Conservation (phyloP, 202 grass and related monocot genomes). For the Bolboschoenoplectus hybrid region DNA sequence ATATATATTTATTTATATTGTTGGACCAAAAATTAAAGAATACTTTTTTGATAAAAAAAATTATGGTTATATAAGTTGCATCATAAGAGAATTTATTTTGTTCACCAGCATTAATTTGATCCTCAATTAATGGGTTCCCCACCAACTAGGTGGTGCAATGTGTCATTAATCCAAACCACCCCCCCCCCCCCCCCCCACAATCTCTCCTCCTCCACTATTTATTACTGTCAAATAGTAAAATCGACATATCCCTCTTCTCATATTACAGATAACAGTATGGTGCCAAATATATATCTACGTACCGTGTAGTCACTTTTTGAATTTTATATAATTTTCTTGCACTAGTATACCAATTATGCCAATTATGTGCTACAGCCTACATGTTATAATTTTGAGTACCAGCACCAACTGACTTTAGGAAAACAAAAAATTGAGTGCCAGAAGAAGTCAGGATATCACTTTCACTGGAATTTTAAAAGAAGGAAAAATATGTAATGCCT, state of each 20-base stretch:
- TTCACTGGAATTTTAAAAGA: not conserved
- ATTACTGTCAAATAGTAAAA: not conserved
- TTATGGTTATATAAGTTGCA: not conserved
- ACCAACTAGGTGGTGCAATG: not conserved
- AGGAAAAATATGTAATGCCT: no score
- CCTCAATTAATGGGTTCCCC: not conserved
- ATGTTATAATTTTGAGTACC: not conserved
- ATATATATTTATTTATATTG: not conserved
- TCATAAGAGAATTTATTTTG: not conserved
- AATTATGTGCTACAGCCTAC: not conserved
- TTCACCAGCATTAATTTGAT: not conserved
- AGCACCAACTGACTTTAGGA: not conserved
- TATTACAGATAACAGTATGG: not conserved
- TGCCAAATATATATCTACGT: not conserved
- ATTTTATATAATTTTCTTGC: not conserved
- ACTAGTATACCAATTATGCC: not conserved
- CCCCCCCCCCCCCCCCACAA: not conserved
- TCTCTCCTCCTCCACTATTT: slow-evolving; percentile 9
- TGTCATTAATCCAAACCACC: not conserved
- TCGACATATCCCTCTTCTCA: not conserved
- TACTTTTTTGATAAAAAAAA: not conserved
- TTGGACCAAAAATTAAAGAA: not conserved
- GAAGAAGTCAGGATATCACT: not conserved
- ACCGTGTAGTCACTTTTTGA: not conserved
- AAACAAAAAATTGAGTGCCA: not conserved